A percentile compares a stretch with the other conserved stretches of the same genome.
phyloP scores from a whole-genome alignment of 2,329 filamentous ascomycete genomes.

The Paecilomyces sp. region DNA sequence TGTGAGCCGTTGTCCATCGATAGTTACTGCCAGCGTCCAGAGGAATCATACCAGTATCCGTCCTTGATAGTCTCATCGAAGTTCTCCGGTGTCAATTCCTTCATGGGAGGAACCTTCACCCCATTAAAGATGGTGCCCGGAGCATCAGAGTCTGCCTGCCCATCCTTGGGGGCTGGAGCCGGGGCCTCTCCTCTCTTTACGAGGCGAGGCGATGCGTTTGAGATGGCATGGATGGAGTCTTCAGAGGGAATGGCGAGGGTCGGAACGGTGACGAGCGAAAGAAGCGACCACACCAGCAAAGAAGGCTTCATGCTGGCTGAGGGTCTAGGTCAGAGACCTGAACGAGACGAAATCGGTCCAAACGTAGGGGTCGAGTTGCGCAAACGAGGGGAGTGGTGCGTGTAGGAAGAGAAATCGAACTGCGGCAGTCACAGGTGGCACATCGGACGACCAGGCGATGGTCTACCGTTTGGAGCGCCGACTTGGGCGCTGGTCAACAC shows the following conservation, averaged over 20 bases:
- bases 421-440: neutral
- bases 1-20: neutral
- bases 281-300: conserved; percentile 28
- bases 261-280: conserved; percentile 29
- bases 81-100: conserved; percentile 40
- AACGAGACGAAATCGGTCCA: neutral
- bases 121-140: conserved; percentile 44
- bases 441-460: neutral
- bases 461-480: conserved; percentile 5
- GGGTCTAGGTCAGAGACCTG: conserved; percentile 11
- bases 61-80: conserved; percentile 44
- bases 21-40: neutral
- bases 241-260: conserved; percentile 22
- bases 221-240: conserved; percentile 1
- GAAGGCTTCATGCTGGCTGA: conserved; percentile 29
- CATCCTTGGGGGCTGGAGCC: neutral
- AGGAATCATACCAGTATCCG: conserved; percentile 42
- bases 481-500: conserved; percentile 6
- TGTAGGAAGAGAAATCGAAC: conserved; percentile 1
- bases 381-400: neutral
- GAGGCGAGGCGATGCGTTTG: conserved; percentile 11
- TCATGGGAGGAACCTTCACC: conserved; percentile 44
- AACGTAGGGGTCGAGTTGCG: neutral
- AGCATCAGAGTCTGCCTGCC: conserved; percentile 10
- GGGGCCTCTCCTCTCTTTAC: conserved; percentile 18